Evolutionary conservation across 1,284 basidiomycete species (phyloP).

Genomic region (Cerioporus squamosus): DNA sequence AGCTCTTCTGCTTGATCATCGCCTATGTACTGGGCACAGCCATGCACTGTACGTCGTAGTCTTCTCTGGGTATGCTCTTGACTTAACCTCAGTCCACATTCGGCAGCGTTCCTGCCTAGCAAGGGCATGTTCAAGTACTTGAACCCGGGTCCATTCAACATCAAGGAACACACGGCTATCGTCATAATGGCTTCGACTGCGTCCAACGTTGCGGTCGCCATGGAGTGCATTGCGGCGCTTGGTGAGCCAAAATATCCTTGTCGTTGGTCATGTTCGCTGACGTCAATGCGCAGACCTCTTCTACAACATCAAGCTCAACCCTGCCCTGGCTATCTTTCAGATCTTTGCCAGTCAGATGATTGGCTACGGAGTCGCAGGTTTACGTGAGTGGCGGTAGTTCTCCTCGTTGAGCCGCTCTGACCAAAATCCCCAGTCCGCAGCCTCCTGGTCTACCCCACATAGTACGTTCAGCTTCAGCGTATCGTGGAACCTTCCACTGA

Average conservation of each 20-base stretch:
- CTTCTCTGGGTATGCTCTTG: not conserved
- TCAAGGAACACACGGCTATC: constrained; percentile 66
- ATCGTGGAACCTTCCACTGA: not conserved
- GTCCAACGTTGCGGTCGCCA: constrained; percentile 64
- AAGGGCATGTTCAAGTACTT: constrained; percentile 53
- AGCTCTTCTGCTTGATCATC: constrained; percentile 59
- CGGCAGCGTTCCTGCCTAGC: constrained; percentile 47
- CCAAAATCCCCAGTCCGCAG: constrained; percentile 42
- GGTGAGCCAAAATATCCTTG: constrained; percentile 30
- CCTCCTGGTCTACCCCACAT: constrained; percentile 68
- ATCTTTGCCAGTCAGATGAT: constrained; percentile 66
- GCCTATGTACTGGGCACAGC: constrained; percentile 63
- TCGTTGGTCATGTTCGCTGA: not conserved
- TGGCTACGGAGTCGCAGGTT: constrained; percentile 66
- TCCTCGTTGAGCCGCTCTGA: not conserved
- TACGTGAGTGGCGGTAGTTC: constrained; percentile 36
- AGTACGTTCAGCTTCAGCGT: constrained; percentile 37
- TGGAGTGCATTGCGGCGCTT: constrained; percentile 69
- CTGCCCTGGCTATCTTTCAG: constrained; percentile 58
- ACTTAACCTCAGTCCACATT: constrained; percentile 38
- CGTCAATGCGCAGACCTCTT: constrained; percentile 45
- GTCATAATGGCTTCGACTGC: constrained; percentile 74
- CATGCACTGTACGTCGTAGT: constrained; percentile 43
- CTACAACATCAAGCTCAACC: constrained; percentile 61
- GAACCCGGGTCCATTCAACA: constrained; percentile 66